These are phyloP conservation scores for Sphagnurus paluster DNA, from an alignment of 1,284 basidiomycete genomes.

Conservation along the genomic window DNA sequence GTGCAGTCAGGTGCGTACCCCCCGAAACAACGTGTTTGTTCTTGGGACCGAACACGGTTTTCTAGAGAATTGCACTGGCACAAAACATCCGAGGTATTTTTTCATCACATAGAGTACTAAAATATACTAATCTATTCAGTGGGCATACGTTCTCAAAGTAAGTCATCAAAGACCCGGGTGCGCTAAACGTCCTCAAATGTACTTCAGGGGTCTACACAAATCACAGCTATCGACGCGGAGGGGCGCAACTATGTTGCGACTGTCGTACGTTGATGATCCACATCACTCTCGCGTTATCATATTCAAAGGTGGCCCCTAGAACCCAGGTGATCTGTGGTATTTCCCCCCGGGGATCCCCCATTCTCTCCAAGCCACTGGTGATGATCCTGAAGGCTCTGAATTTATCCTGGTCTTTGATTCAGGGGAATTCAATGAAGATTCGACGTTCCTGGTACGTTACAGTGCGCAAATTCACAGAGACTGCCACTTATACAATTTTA, in stretches of 20 bases:
- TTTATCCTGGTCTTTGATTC: slow-evolving; percentile 72
- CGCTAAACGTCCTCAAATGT: neutral
- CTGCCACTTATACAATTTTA: too few relatives aligned
- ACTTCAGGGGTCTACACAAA: slow-evolving; percentile 58
- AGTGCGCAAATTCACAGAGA: too few relatives aligned
- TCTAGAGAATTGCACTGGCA: slow-evolving; percentile 76
- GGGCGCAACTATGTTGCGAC: slow-evolving; percentile 64
- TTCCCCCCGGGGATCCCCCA: slow-evolving; percentile 69
- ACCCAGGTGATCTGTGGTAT: slow-evolving; percentile 56
- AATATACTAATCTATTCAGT: slow-evolving; percentile 35
- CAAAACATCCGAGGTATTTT: slow-evolving; percentile 57
- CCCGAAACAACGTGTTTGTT: neutral
- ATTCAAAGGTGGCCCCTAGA: slow-evolving; percentile 25
- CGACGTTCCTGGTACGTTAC: slow-evolving; percentile 61
- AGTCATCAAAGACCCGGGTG: slow-evolving; percentile 3
- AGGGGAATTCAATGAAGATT: slow-evolving; percentile 67
- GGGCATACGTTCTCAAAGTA: slow-evolving; percentile 67
- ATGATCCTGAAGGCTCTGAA: slow-evolving; percentile 59
- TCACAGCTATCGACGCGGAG: slow-evolving; percentile 59
- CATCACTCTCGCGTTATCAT: slow-evolving; percentile 1
- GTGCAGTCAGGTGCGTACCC: slow-evolving; percentile 57
- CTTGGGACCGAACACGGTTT: slow-evolving; percentile 1
- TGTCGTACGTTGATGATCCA: slow-evolving; percentile 40
- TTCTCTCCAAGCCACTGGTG: slow-evolving; percentile 65
- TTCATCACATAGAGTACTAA: neutral